These are phyloP conservation scores for Lentinus polychrous DNA, from an alignment of 1,284 basidiomycete species.

Conservation along the genomic window DNA sequence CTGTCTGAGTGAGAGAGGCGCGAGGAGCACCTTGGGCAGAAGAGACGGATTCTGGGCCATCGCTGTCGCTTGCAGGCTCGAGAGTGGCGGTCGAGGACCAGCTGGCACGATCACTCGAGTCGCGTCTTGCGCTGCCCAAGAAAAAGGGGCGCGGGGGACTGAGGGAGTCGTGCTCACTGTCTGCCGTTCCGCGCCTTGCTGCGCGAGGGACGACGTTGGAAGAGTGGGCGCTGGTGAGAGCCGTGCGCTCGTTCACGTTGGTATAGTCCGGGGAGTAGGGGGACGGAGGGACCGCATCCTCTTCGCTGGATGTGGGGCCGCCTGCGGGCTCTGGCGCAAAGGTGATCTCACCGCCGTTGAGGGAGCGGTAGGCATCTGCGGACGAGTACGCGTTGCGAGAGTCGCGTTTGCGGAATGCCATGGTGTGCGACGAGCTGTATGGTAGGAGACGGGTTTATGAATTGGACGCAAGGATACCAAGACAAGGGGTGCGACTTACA, in stretches of 20 bases:
- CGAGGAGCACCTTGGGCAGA: conserved; percentile 7
- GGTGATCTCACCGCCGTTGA: conserved; percentile 4
- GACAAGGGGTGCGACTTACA: too few species aligned
- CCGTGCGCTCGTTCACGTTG: conserved; percentile 6
- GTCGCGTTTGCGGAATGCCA: conserved; percentile 23
- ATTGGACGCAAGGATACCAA: too few species aligned
- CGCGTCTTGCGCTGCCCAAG: conserved; percentile 16
- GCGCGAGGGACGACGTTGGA: not conserved
- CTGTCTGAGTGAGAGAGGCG: conserved; percentile 3
- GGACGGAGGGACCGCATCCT: conserved; percentile 10
- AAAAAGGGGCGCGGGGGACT: conserved; percentile 26
- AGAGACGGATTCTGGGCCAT: conserved; percentile 2
- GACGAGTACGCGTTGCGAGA: conserved; percentile 19
- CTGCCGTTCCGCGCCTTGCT: not conserved
- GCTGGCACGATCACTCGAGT: conserved; percentile 13
- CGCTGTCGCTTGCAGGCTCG: conserved; percentile 22
- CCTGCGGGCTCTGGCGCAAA: conserved; percentile 7
- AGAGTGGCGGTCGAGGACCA: conserved; percentile 15
- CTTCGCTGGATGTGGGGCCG: conserved; percentile 12
- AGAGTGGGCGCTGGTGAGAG: not conserved
- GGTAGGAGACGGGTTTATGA: too few species aligned
- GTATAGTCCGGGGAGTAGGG: conserved; percentile 12
- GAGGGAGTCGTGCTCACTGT: conserved; percentile 10
- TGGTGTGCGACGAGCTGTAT: conserved; percentile 8
- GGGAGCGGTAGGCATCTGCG: conserved; percentile 24